Percentiles rank a stretch among this genome's conserved stretches.
These are phyloP conservation scores for Paraphaeosphaeria sporulosa DNA, from an alignment of 2,329 filamentous ascomycete genomes.

Conservation along the genomic window DNA sequence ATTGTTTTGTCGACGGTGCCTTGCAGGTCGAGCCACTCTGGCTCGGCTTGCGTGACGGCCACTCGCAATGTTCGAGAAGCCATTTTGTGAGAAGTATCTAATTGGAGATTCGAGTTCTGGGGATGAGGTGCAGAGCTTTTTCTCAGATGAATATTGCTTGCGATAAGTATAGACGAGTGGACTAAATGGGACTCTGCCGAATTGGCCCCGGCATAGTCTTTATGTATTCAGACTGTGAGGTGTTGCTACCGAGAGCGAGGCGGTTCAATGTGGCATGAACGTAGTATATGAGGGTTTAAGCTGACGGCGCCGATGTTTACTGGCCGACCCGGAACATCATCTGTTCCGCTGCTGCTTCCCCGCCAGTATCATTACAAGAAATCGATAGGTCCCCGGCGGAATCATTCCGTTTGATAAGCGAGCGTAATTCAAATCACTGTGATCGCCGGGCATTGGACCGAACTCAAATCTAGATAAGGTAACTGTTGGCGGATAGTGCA, in stretches of 20 bases:
- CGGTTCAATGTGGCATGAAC: too few relatives aligned
- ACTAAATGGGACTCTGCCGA: background rate
- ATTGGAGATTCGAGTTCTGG: background rate
- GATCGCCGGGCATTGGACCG: background rate
- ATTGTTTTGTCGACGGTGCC: constrained; percentile 51
- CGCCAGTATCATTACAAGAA: background rate
- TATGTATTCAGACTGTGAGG: background rate
- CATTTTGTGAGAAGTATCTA: background rate
- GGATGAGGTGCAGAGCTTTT: background rate
- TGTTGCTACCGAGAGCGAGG: background rate
- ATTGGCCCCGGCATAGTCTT: background rate
- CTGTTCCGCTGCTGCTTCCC: background rate
- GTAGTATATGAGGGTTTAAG: background rate
- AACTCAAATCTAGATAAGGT: background rate
- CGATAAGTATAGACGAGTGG: background rate
- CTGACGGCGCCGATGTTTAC: background rate
- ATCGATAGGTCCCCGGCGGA: background rate
- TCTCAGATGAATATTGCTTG: too few relatives aligned
- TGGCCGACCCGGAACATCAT: background rate
- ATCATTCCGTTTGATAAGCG: background rate
- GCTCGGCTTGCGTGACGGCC: constrained; percentile 18
- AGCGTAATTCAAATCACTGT: background rate
- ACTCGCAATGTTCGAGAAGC: background rate
- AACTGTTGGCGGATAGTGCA: background rate
- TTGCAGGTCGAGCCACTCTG: constrained; percentile 51